Conservation (phyloP, 352 stramenopile species). For the Pythium grandisporangium region DNA sequence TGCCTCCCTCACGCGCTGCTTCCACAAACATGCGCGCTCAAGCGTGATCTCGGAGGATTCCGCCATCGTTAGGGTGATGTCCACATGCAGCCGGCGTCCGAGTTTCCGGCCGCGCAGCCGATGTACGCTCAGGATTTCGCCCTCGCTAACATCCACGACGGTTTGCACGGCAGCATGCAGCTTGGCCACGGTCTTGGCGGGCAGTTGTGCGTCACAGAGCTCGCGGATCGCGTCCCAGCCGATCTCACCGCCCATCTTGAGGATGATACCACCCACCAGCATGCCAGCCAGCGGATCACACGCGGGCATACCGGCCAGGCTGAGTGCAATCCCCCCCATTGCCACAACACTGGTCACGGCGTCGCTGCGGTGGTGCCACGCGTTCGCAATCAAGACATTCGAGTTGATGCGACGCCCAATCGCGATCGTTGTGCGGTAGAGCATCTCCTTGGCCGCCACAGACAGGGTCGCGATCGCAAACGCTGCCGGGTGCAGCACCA, state of each 20-base stretch:
- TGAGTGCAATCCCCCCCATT: conserved; percentile 51
- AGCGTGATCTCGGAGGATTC: conserved; percentile 18
- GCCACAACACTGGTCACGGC: conserved; percentile 76
- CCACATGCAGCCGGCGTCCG: conserved; percentile 44
- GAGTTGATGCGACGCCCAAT: conserved; percentile 89
- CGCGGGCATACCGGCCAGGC: conserved; percentile 43
- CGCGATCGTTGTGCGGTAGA: conserved; percentile 88
- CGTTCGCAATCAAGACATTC: conserved; percentile 92
- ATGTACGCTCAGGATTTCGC: conserved; percentile 29
- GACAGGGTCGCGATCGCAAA: conserved; percentile 80
- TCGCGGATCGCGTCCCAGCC: conserved; percentile 48
- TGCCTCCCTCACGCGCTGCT: conserved; percentile 37
- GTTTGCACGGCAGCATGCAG: conserved; percentile 22
- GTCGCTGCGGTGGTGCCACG: conserved; percentile 91
- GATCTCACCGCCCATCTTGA: conserved; percentile 72
- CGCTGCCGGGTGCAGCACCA: conserved; percentile 49
- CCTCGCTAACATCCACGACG: conserved; percentile 28
- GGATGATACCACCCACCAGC: conserved; percentile 59
- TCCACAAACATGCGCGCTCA: conserved; percentile 38
- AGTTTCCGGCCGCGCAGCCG: conserved; percentile 50
- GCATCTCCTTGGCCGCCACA: conserved; percentile 86
- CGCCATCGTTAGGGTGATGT: conserved; percentile 41
- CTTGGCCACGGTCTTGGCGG: conserved; percentile 21
- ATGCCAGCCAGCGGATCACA: conserved; percentile 65
- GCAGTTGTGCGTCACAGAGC: conserved; percentile 51